Evolutionary conservation across 2,329 filamentous ascomycete genomes (phyloP).

Genomic region (Gliomastix tumulicola): DNA sequence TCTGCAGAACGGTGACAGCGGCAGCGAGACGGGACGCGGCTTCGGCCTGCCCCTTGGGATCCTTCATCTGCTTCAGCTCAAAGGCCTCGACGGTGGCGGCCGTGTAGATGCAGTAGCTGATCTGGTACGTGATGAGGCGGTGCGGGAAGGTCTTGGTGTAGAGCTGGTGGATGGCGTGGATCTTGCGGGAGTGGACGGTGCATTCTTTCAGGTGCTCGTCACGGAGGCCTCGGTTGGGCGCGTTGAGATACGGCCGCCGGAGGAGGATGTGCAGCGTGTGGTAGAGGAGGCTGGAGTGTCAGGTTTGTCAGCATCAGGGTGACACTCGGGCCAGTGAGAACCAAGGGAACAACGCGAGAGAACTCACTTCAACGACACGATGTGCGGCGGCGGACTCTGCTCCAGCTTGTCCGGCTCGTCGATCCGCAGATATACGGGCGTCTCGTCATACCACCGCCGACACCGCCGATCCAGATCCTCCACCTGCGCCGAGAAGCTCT

Average conservation of each 20-base stretch:
- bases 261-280: constrained; percentile 9
- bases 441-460: constrained; percentile 5
- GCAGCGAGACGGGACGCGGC: constrained; percentile 2
- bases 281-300: constrained; percentile 6
- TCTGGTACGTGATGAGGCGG: constrained; percentile 12
- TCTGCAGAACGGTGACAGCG: constrained; percentile 5
- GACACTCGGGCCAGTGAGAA: background rate
- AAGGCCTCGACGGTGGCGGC: constrained; percentile 8
- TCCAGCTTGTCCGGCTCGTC: background rate
- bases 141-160: constrained; percentile 10
- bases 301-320: background rate
- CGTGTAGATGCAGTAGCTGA: constrained; percentile 13
- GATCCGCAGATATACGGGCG: constrained; percentile 3
- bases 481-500: constrained; percentile 4
- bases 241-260: constrained; percentile 3
- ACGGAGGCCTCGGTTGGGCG: background rate
- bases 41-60: background rate
- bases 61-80: constrained; percentile 2
- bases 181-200: constrained; percentile 44
- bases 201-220: background rate
- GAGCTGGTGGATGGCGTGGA: constrained; percentile 56
- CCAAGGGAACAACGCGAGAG: background rate
- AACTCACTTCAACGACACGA: constrained; percentile 8
- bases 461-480: constrained; percentile 4
- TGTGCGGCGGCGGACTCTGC: constrained; percentile 8